A percentile compares a stretch with the other conserved stretches of the same genome.
phyloP scores from a whole-genome alignment of 345 rosid species.

The Syzygium grande region DNA sequence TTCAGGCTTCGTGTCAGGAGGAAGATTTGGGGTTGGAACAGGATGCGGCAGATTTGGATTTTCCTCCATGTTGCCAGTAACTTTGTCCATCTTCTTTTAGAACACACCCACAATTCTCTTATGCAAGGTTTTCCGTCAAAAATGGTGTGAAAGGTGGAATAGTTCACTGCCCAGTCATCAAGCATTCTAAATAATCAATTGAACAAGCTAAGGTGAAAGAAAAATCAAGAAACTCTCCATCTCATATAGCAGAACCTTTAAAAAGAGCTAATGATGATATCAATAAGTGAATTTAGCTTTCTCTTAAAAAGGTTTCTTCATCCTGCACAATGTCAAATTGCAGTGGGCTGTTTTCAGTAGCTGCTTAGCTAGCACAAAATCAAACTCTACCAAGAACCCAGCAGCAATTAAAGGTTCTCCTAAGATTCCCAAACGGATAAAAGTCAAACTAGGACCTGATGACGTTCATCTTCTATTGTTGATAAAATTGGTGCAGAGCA shows the following conservation, averaged over 20 bases:
- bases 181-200: neutral
- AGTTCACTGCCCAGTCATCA: neutral
- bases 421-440: neutral
- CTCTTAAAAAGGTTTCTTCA: neutral
- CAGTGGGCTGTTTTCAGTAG: neutral
- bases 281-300: neutral
- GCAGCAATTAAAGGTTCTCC: neutral
- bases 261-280: neutral
- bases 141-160: neutral
- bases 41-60: conserved; percentile 18
- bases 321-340: neutral
- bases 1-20: conserved; percentile 21
- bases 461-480: neutral
- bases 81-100: conserved; percentile 33
- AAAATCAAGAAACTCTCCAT: neutral
- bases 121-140: neutral
- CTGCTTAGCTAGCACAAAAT: neutral
- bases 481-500: neutral
- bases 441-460: neutral
- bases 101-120: neutral
- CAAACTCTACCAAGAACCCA: neutral
- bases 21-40: conserved; percentile 10
- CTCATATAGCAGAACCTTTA: neutral
- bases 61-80: conserved; percentile 1
- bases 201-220: neutral